Evolutionary conservation across 441 rosid species (phyloP), one percentile per base, ranked within the genome.

Genomic region (Erodium trifolium): DNA sequence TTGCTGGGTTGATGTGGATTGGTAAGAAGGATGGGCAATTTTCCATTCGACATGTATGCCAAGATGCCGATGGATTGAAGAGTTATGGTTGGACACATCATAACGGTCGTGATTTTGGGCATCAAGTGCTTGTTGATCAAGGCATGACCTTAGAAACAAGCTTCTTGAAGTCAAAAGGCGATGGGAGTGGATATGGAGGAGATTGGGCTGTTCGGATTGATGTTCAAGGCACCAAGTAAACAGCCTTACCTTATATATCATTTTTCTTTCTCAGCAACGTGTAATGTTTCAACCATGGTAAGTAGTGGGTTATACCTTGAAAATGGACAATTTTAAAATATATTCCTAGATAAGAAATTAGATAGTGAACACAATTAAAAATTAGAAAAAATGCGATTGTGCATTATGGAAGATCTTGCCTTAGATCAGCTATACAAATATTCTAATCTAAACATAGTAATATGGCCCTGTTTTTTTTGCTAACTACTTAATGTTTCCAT

Each of bases 1-100:
- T 94, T 63, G 97, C 88, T 77, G 99, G 99, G n/a, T 83, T 94
- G 82, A 94, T 94, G 98, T 94, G 99, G 98, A 75, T 92, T 76
- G 99, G 93, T 68, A 74, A 84, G 12, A 92, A 86, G 80, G 98
- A 92, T 47, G 89, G 88, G 4, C 87, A 78, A 82, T 87, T 88
- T 76, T 72, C 65, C 43, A 76, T 92, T 78, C 86, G 97, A 3
- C 99, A 94, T 74, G 82, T 90, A 5, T 94, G 99, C 81, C 94
- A 92, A 78, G 90, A 92, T 75, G 77, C 88, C 60, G 96, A 92
- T 82, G 97, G 78, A 68, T 80, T 92, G 65, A 85, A 80, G 74
- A 83, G 75, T 0, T 94, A 90, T 74, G 98, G 99, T 12, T 94
- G 99, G 99, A 83, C 76, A 14, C 82, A 82, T 63, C 99, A 92